Evolutionary conservation across 441 rosid species (phyloP).

Genomic region (Capsella rubella): DNA sequence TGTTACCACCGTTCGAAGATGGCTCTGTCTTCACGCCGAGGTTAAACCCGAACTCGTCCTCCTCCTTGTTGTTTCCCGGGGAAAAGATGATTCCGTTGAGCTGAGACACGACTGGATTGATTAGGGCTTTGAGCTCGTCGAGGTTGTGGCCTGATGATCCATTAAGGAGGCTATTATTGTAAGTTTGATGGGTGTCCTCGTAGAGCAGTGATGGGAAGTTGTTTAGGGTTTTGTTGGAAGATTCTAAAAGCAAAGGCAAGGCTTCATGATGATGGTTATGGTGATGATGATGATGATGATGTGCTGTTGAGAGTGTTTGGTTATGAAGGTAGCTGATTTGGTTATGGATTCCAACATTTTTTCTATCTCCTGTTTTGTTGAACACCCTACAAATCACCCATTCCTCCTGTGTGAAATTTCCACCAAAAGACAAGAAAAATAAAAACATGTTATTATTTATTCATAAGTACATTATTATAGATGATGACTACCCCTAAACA

Average conservation of each 20-base stretch:
- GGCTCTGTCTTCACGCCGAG: conserved; percentile 53
- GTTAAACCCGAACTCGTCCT: conserved; percentile 14
- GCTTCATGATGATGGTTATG: conserved; percentile 20
- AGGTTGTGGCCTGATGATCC: conserved; percentile 46
- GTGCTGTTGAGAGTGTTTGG: conserved; percentile 28
- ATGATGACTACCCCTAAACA: conserved; percentile 17
- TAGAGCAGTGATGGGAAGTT: conserved; percentile 47
- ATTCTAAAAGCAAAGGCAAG: conserved; percentile 58
- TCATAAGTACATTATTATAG: background rate
- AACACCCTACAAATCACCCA: conserved; percentile 96
- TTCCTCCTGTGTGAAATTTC: conserved; percentile 66
- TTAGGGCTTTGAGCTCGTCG: conserved; percentile 57
- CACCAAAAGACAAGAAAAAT: background rate
- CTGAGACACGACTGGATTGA: conserved; percentile 53
- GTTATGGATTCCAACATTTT: conserved; percentile 44
- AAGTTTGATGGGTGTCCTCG: conserved; percentile 44
- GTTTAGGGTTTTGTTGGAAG: conserved; percentile 42
- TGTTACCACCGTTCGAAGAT: conserved; percentile 54
- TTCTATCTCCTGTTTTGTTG: conserved; percentile 66
- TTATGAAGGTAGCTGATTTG: conserved; percentile 42
- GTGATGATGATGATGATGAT: conserved; percentile 16
- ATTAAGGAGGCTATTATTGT: conserved; percentile 40
- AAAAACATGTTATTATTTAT: background rate
- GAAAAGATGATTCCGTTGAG: conserved; percentile 48
- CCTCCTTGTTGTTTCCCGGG: conserved; percentile 51